phyloP scores from a whole-genome alignment of 257 asterid species.

The Solanum lignicaule region DNA sequence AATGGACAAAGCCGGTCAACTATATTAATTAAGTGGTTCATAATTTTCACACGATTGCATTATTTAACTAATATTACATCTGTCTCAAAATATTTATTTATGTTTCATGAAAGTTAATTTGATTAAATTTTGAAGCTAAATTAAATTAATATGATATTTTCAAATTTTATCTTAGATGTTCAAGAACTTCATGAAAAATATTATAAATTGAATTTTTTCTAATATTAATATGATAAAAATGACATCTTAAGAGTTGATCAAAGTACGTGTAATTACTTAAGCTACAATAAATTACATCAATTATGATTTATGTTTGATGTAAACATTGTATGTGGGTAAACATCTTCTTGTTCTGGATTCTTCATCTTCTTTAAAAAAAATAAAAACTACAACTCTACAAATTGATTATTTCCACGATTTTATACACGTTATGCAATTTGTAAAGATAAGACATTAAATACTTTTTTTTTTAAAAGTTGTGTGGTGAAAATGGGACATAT shows the following conservation, averaged over 20 bases:
- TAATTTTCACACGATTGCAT: background rate
- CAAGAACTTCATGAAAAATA: background rate
- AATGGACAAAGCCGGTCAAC: background rate
- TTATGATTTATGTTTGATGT: no score
- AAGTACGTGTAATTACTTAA: no score
- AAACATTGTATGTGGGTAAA: background rate
- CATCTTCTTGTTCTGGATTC: no score
- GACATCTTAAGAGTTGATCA: no score
- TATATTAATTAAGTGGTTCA: background rate
- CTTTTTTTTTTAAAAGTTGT: background rate
- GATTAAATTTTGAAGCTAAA: background rate
- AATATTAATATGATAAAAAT: no score
- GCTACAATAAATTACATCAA: no score
- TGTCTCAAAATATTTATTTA: no score
- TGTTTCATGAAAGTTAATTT: no score
- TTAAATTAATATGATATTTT: no score
- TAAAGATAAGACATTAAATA: background rate
- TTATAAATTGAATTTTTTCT: no score
- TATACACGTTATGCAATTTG: background rate
- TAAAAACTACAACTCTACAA: background rate
- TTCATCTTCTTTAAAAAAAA: no score
- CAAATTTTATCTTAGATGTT: background rate
- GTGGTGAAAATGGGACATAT: no score
- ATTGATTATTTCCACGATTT: background rate
- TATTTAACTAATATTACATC: background rate